Base-by-base conservation (phyloP, 192 early-diverging fungal species). In the Podila minutissima region DNA sequence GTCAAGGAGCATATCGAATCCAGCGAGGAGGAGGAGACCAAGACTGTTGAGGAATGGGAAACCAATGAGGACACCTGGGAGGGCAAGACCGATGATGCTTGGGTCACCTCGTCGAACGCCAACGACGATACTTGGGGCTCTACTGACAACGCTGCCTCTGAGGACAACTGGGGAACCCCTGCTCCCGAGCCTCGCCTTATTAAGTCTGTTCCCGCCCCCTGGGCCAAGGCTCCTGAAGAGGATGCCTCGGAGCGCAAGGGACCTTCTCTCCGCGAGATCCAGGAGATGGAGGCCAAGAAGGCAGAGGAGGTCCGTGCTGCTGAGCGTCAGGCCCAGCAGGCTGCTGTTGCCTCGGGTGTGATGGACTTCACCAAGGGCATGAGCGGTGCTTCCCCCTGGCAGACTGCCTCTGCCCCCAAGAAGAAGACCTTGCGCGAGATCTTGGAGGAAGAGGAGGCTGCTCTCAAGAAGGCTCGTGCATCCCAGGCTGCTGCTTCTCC, bases 231-330 rank as follows among this genome's bases (percentile, higher is more conserved):
- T 29, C 20, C 53, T 6, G 71, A 81, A 6, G 81, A 83, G 26
- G 77, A 74, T 19, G 55, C 72, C 38, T 37, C 53, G 6, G 50
- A 72, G 48, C 63, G 73, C 31, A 83, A 82, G 55, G 84, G 85
- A 29, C 85, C 84, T 13, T 87, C 89, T 20, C 64, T 91, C 29
- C 86, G 87, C 29, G 90, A 91, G 76, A 89, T 91, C 65, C 90
- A 91, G 71, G 90, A 90, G 62, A 74, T 87, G 75, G 90, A 91
- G 71, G 88, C 87, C 59, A 85, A 85, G 46, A 83, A 85, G 67
- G 69, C 81, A 9, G 69, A 77, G 51, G 74, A 74, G 49, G 49
- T 62, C 12, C 82, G 75, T 48, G 82, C 67, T 33, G 46, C 73
- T 57, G 84, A 86, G 46, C 72, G 82, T 19, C 81, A 83, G 49